Evolutionary conservation across 768 basidiomycete genomes (phyloP).

Genomic region (Boletus tomentosulus): DNA sequence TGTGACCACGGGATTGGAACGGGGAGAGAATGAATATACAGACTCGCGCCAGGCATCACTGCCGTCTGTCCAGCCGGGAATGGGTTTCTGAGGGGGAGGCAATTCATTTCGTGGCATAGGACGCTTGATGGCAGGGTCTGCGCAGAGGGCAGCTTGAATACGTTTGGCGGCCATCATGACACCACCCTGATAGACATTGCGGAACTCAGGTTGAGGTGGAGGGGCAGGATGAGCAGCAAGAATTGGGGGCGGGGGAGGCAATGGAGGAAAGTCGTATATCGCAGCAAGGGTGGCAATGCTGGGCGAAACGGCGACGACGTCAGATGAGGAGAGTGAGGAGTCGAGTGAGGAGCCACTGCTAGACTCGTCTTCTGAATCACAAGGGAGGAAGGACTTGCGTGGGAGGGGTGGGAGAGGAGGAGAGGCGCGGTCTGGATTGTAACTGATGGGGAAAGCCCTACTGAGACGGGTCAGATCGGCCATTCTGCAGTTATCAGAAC

Average conservation of each 20-base stretch:
- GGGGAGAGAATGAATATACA: conserved; percentile 51
- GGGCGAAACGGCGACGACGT: conserved; percentile 17
- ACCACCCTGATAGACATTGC: conserved; percentile 50
- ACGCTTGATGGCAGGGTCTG: no score
- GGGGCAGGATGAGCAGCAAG: conserved; percentile 19
- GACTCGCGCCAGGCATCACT: conserved; percentile 62
- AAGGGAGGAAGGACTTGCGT: conserved; percentile 34
- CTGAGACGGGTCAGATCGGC: conserved; percentile 47
- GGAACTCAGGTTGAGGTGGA: conserved; percentile 26
- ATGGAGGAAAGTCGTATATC: conserved; percentile 45
- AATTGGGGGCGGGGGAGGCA: conserved; percentile 51
- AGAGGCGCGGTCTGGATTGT: conserved; percentile 43
- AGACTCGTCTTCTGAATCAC: conserved; percentile 40
- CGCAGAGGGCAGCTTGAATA: conserved; percentile 45
- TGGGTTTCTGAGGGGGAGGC: conserved; percentile 37
- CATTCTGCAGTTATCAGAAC: conserved; percentile 71
- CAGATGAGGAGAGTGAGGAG: conserved; percentile 28
- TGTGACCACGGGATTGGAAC: conserved; percentile 33
- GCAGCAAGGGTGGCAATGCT: conserved; percentile 38
- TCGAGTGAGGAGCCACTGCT: conserved; percentile 38
- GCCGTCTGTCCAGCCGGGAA: conserved; percentile 70
- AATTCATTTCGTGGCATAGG: conserved; percentile 26
- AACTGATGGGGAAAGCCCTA: conserved; percentile 42
- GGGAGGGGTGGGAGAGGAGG: conserved; percentile 40
- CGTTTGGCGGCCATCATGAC: conserved; percentile 67